Evolutionary conservation across 1,139 yeast species (phyloP).

Genomic region (Lodderomyces elongisporus): DNA sequence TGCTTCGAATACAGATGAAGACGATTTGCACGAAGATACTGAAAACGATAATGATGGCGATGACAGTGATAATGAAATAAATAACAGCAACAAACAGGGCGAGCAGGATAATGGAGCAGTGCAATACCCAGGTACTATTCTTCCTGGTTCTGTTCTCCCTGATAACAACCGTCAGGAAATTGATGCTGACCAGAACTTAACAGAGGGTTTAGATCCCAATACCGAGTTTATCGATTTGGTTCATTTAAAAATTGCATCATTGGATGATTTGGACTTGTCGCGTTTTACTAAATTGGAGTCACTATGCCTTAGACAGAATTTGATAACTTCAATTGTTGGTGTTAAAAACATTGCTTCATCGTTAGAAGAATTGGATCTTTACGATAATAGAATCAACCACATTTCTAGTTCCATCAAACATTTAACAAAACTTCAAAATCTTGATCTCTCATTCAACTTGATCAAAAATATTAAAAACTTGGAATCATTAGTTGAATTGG

Average conservation of each 20-base stretch:
- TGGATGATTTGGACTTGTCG: conserved; percentile 59
- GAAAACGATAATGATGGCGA: conserved; percentile 14
- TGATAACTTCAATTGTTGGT: conserved; percentile 67
- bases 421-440: conserved; percentile 49
- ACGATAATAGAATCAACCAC: conserved; percentile 88
- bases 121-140: conserved; percentile 39
- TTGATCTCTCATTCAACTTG: conserved; percentile 89
- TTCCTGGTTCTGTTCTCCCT: too few species aligned
- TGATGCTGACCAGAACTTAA: conserved; percentile 53
- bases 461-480: conserved; percentile 83
- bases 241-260: conserved; percentile 68
- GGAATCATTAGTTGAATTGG: conserved; percentile 56
- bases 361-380: conserved; percentile 77
- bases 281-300: conserved; percentile 55
- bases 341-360: conserved; percentile 56
- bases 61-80: conserved; percentile 21
- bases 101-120: conserved; percentile 22
- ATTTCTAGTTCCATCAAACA: conserved; percentile 66
- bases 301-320: conserved; percentile 79
- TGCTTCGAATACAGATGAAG: too few species aligned
- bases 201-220: conserved; percentile 58
- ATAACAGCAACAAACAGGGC: conserved; percentile 22
- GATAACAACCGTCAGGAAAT: conserved; percentile 46
- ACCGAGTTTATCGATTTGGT: conserved; percentile 67
- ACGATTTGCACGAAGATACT: conserved; percentile 16